Percentiles rank a stretch among this genome's conserved stretches.
Evolutionary conservation across 306 rosid species (phyloP).

Genomic region (Cicer bijugum): DNA sequence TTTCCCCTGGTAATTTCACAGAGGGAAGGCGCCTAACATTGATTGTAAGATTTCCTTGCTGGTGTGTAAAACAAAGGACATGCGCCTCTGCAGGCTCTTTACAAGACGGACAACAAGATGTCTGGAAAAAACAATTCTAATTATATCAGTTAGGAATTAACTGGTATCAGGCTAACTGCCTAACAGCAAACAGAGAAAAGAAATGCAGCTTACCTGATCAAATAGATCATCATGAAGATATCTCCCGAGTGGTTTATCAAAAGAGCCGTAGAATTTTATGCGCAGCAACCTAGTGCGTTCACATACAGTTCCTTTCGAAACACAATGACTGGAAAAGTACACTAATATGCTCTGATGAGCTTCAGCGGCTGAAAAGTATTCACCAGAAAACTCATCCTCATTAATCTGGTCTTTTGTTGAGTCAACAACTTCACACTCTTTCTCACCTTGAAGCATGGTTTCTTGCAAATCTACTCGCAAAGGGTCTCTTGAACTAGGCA

Average conservation of each 20-base stretch:
- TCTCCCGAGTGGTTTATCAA: conserved; percentile 97
- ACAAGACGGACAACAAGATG: conserved; percentile 73
- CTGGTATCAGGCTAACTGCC: conserved; percentile 5
- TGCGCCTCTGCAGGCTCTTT: conserved; percentile 82
- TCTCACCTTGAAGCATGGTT: conserved; percentile 49
- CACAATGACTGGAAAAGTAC: conserved; percentile 89
- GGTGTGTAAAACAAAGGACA: conserved; percentile 82
- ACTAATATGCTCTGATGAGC: conserved; percentile 94
- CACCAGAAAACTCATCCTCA: conserved; percentile 72
- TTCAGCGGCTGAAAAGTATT: conserved; percentile 84
- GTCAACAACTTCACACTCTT: conserved; percentile 54
- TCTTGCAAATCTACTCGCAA: conserved; percentile 57
- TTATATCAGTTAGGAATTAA: conserved; percentile 41
- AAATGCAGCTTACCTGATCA: conserved; percentile 61
- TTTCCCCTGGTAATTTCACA: conserved; percentile 84
- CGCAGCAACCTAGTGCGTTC: conserved; percentile 89
- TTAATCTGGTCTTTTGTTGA: conserved; percentile 52
- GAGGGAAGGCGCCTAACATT: conserved; percentile 81
- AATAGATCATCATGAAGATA: conserved; percentile 87
- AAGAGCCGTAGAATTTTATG: conserved; percentile 87
- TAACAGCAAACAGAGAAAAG: conserved; percentile 25
- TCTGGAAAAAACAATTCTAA: conserved; percentile 49
- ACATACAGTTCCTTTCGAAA: conserved; percentile 78
- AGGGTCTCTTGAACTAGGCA: conserved; percentile 46
- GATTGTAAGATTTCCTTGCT: conserved; percentile 94